A percentile compares a stretch with the other conserved stretches of the same genome.
Evolutionary conservation across 768 basidiomycete species (phyloP).

Genomic region (Cystofilobasidium bisporidii): DNA sequence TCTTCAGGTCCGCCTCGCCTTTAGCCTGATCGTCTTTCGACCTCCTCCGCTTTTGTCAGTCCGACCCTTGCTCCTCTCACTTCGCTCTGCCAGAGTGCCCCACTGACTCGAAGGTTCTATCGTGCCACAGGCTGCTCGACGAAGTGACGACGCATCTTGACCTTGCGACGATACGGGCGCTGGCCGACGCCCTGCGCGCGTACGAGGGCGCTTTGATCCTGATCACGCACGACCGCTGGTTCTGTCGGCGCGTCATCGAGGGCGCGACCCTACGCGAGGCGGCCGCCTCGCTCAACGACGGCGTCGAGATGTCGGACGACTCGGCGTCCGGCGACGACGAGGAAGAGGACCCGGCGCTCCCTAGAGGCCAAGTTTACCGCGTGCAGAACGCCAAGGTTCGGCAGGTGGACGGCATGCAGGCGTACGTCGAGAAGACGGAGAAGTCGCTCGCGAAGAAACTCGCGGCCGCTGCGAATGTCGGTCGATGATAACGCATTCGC

Average conservation of each 20-base stretch:
- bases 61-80: too few relatives aligned
- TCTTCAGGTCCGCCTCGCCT: slow-evolving; percentile 50
- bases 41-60: slow-evolving; percentile 48
- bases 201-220: slow-evolving; percentile 53
- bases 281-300: slow-evolving; percentile 31
- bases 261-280: slow-evolving; percentile 30
- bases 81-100: too few relatives aligned
- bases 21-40: slow-evolving; percentile 50
- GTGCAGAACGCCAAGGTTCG: slow-evolving; percentile 36
- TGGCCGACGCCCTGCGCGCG: slow-evolving; percentile 48
- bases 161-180: slow-evolving; percentile 50
- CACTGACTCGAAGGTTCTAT: too few relatives aligned
- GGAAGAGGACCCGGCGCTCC: background rate
- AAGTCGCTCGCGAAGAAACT: slow-evolving; percentile 30
- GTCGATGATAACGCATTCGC: too few relatives aligned
- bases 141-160: slow-evolving; percentile 66
- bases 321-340: slow-evolving; percentile 25
- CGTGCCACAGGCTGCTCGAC: slow-evolving; percentile 37
- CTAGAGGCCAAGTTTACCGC: slow-evolving; percentile 29
- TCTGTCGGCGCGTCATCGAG: slow-evolving; percentile 35
- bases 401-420: slow-evolving; percentile 36
- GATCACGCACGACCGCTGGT: slow-evolving; percentile 56
- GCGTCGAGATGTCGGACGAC: slow-evolving; percentile 17
- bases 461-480: background rate
- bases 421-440: slow-evolving; percentile 38